These are phyloP conservation scores for Gossypium stocksii DNA, from an alignment of 345 rosid genomes.

Conservation along the genomic window DNA sequence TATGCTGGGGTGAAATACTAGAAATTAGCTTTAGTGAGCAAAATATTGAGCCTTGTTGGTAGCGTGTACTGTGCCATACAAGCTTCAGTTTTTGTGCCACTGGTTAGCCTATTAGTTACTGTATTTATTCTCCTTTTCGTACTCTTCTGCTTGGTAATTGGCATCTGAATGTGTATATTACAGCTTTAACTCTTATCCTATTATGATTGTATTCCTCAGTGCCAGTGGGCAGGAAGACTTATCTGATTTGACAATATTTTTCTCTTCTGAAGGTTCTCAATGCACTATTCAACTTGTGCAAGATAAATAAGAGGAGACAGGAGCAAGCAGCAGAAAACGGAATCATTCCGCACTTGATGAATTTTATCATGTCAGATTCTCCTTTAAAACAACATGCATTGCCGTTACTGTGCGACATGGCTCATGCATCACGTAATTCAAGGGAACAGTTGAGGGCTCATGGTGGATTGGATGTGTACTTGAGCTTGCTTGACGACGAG, in stretches of 20 bases:
- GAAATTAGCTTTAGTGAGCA: background rate
- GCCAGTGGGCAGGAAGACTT: background rate
- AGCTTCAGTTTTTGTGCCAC: background rate
- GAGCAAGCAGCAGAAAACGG: conserved; percentile 99
- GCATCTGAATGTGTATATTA: background rate
- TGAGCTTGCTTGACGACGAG: conserved; percentile 85
- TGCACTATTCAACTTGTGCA: conserved; percentile 94
- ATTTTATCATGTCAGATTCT: conserved; percentile 69
- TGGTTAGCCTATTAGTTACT: no score
- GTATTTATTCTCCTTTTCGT: background rate
- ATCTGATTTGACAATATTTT: conserved; percentile 12
- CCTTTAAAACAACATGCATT: conserved; percentile 78
- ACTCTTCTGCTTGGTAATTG: background rate
- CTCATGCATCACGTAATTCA: conserved; percentile 96
- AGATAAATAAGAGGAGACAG: conserved; percentile 98
- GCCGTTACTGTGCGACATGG: conserved; percentile 97
- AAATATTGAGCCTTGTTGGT: background rate
- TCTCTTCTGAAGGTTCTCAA: conserved; percentile 67
- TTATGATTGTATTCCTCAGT: background rate
- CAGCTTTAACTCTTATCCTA: background rate
- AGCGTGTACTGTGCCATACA: background rate
- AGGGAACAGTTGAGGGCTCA: conserved; percentile 98
- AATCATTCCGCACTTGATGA: conserved; percentile 96
- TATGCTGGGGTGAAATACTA: background rate
- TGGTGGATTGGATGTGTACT: conserved; percentile 89